Conservation (phyloP, 805 yeast genomes). For the Candida coquimbonensis region DNA sequence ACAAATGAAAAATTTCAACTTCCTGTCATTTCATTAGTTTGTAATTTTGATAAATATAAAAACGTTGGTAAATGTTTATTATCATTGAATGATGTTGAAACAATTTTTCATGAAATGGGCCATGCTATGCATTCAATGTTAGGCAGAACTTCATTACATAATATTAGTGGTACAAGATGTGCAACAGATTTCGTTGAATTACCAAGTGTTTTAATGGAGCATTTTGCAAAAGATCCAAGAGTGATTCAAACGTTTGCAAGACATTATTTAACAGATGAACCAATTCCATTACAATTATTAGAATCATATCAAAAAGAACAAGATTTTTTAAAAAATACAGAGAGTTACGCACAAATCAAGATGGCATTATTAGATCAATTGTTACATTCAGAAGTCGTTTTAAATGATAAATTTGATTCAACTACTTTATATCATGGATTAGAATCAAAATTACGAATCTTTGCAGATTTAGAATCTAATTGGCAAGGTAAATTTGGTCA, state of each 20-base stretch:
- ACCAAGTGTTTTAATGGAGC: conserved; percentile 95
- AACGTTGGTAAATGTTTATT: conserved; percentile 49
- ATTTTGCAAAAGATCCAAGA: conserved; percentile 74
- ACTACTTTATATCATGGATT: conserved; percentile 57
- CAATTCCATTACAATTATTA: conserved; percentile 45
- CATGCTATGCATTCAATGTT: conserved; percentile 98
- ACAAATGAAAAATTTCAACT: conserved; percentile 56
- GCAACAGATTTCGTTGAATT: conserved; percentile 94
- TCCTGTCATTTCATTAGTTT: conserved; percentile 84
- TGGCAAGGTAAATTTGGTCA: conserved; percentile 97
- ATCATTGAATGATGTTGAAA: conserved; percentile 76
- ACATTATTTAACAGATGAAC: conserved; percentile 57
- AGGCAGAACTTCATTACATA: conserved; percentile 85
- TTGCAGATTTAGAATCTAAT: conserved; percentile 61
- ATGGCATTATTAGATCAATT: conserved; percentile 87
- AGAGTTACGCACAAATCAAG: conserved; percentile 78
- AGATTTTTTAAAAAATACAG: conserved; percentile 55
- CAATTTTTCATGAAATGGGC: conserved; percentile 97
- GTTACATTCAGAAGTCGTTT: conserved; percentile 44
- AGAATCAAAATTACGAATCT: conserved; percentile 52
- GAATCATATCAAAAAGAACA: conserved; percentile 44
- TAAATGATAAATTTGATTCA: conserved; percentile 42
- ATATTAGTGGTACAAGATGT: conserved; percentile 91
- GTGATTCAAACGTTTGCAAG: conserved; percentile 68
- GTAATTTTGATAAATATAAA: conserved; percentile 56